Percentiles rank a stretch among this genome's conserved stretches.
These are phyloP conservation scores for Phytophthora ohioensis DNA, from an alignment of 352 stramenopile genomes.

Conservation along the genomic window DNA sequence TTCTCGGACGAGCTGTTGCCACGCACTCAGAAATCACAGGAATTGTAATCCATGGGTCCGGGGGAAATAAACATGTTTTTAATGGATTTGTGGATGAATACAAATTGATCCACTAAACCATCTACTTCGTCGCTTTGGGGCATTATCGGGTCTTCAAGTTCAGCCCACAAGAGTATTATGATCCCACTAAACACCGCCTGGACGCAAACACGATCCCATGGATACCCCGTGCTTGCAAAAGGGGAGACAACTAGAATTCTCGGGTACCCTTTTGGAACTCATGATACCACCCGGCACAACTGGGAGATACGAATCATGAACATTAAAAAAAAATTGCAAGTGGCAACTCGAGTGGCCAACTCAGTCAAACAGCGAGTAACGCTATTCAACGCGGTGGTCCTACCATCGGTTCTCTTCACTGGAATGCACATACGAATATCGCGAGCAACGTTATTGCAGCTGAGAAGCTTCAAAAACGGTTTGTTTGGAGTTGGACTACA, in stretches of 20 bases:
- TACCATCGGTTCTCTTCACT: constrained; percentile 13
- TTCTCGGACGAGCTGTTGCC: not conserved
- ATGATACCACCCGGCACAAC: not conserved
- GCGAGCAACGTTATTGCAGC: not conserved
- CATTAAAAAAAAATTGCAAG: not conserved
- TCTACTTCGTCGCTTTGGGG: not conserved
- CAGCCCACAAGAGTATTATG: constrained; percentile 7
- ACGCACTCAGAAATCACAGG: not conserved
- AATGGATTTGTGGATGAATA: constrained; percentile 15
- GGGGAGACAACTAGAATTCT: not conserved
- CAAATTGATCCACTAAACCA: not conserved
- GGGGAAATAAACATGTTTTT: not conserved
- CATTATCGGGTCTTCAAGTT: constrained; percentile 5
- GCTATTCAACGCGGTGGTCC: constrained; percentile 9
- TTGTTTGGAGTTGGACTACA: constrained; percentile 13
- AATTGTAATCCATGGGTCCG: not conserved
- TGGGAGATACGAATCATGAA: constrained; percentile 8
- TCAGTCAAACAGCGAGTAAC: constrained; percentile 6
- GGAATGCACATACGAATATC: constrained; percentile 7
- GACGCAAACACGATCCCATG: not conserved
- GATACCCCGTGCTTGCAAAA: constrained; percentile 7
- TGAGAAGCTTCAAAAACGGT: constrained; percentile 13
- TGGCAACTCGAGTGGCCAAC: not conserved
- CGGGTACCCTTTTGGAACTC: constrained; percentile 4
- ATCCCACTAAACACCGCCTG: constrained; percentile 1